Percentiles rank a stretch among this genome's conserved stretches.
These are phyloP conservation scores for Pezicula rhizophila DNA, from an alignment of 2,329 filamentous ascomycete species.

Conservation along the genomic window DNA sequence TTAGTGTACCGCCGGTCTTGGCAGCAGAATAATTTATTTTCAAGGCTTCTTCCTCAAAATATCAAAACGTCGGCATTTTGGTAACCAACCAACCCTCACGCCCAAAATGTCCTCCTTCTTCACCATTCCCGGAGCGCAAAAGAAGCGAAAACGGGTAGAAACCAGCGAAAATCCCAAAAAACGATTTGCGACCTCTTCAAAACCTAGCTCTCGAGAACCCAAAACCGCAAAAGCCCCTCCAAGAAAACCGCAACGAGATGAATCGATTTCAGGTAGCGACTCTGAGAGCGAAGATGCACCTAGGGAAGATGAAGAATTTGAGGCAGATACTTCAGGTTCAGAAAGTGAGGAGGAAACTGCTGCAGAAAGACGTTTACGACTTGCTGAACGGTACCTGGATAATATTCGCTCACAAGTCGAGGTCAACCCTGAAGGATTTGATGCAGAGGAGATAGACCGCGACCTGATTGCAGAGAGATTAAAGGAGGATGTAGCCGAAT, in stretches of 20 bases:
- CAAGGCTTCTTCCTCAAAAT: not conserved
- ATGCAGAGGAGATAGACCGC: slow-evolving; percentile 87
- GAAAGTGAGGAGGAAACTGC: slow-evolving; percentile 79
- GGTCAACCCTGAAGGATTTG: slow-evolving; percentile 82
- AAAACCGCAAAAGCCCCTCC: slow-evolving; percentile 38
- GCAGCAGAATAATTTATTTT: slow-evolving; percentile 2
- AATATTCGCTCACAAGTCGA: slow-evolving; percentile 74
- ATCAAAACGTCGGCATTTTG: not conserved
- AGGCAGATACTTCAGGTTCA: slow-evolving; percentile 48
- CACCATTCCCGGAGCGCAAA: slow-evolving; percentile 76
- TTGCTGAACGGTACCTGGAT: slow-evolving; percentile 89
- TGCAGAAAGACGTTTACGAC: slow-evolving; percentile 75
- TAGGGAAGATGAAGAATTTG: slow-evolving; percentile 54
- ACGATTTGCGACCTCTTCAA: slow-evolving; percentile 41
- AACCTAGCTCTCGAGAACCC: slow-evolving; percentile 17
- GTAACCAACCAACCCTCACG: slow-evolving; percentile 1
- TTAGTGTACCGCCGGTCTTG: not conserved
- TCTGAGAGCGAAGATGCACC: slow-evolving; percentile 17
- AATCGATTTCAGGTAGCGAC: slow-evolving; percentile 79
- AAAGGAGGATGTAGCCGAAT: slow-evolving; percentile 86
- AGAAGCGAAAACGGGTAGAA: slow-evolving; percentile 76
- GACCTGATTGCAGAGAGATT: slow-evolving; percentile 88
- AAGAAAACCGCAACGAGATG: slow-evolving; percentile 41
- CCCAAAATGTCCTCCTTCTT: slow-evolving; percentile 87
- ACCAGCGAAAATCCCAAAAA: slow-evolving; percentile 54